Evolutionary conservation across 2,329 filamentous ascomycete species (phyloP).

Genomic region (Penicillium sp.): DNA sequence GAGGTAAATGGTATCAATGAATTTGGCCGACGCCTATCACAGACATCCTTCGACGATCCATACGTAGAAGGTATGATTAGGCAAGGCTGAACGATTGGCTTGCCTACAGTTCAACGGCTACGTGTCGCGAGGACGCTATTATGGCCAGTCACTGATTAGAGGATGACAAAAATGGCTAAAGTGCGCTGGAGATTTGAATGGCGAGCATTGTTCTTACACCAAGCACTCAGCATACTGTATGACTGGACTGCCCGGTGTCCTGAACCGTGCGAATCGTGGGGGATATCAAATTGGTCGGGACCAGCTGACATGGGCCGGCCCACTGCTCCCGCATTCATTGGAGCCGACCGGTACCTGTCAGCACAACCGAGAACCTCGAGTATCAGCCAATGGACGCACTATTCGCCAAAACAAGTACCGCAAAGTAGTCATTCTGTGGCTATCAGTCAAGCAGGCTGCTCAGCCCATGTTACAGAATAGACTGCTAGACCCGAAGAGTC

Average conservation of each 20-base stretch:
- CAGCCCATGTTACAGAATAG: neutral
- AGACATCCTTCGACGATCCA: constrained; percentile 1
- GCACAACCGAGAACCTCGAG: constrained; percentile 5
- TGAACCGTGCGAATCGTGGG: constrained; percentile 6
- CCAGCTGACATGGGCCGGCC: constrained; percentile 13
- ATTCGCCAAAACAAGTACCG: neutral
- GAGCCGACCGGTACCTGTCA: constrained; percentile 19
- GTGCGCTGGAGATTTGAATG: neutral
- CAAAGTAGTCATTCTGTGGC: neutral
- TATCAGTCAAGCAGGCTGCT: neutral
- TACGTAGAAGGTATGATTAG: neutral
- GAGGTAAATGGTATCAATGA: neutral
- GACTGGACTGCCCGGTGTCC: neutral
- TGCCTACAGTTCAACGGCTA: neutral
- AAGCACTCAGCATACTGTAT: neutral
- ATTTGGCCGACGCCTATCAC: neutral
- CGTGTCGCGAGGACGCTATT: neutral
- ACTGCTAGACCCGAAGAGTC: neutral
- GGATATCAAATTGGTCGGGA: constrained; percentile 13
- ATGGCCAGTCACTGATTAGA: neutral
- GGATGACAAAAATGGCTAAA: neutral
- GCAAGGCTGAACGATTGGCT: neutral
- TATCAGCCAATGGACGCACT: neutral
- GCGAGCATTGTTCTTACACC: neutral
- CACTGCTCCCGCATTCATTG: constrained; percentile 19